These are phyloP conservation scores for Buddleja alternifolia DNA, from an alignment of 257 asterid genomes.

Conservation along the genomic window DNA sequence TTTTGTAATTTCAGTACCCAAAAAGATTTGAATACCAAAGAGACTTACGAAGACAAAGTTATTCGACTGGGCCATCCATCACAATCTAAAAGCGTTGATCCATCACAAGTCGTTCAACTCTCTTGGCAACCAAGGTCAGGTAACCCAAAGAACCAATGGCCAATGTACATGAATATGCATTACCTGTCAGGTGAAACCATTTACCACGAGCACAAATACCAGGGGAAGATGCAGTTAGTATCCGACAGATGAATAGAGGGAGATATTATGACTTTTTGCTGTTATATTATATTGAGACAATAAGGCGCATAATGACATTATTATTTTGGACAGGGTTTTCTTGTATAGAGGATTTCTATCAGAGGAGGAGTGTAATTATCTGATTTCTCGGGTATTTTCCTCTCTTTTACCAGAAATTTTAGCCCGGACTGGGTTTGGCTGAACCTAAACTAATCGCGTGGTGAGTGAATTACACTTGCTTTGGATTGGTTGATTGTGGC, in stretches of 20 bases:
- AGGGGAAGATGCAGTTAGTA: slow-evolving; percentile 7
- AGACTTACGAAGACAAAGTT: slow-evolving; percentile 42
- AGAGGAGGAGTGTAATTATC: slow-evolving; percentile 76
- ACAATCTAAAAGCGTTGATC: slow-evolving; percentile 48
- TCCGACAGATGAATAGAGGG: no score
- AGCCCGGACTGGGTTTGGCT: no score
- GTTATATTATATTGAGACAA: slow-evolving; percentile 14
- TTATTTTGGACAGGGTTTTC: slow-evolving; percentile 68
- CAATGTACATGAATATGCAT: slow-evolving; percentile 26
- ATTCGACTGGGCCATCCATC: slow-evolving; percentile 30
- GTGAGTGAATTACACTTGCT: no score
- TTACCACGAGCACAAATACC: not conserved
- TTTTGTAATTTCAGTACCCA: slow-evolving; percentile 38
- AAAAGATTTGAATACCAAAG: slow-evolving; percentile 57
- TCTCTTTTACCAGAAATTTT: slow-evolving; percentile 12
- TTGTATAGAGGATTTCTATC: slow-evolving; percentile 69
- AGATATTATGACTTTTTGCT: not conserved
- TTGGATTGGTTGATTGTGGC: no score
- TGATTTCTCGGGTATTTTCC: slow-evolving; percentile 60
- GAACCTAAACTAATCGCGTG: no score
- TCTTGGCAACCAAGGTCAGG: slow-evolving; percentile 99
- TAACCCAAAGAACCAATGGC: slow-evolving; percentile 39
- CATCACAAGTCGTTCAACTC: slow-evolving; percentile 64
- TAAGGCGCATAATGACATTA: slow-evolving; percentile 33
- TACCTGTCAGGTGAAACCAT: slow-evolving; percentile 15